Evolutionary conservation across 1,139 yeast species (phyloP).

Genomic region (Debaryomyces singareniensis): DNA sequence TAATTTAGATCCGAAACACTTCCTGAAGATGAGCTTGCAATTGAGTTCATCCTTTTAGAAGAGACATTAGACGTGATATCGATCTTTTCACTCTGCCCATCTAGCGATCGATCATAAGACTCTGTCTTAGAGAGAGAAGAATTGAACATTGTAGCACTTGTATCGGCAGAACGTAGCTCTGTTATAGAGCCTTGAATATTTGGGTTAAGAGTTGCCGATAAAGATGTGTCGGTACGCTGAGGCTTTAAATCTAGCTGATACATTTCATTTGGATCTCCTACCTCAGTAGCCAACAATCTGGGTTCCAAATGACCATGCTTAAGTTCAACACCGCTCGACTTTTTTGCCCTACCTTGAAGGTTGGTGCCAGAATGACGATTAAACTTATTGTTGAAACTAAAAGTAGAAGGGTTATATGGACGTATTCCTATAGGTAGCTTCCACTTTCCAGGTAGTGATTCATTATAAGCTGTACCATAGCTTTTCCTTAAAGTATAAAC

Average conservation of each 20-base stretch:
- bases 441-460: constrained; percentile 50
- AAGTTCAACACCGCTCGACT: constrained; percentile 51
- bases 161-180: constrained; percentile 16
- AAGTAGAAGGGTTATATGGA: constrained; percentile 31
- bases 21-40: constrained; percentile 17
- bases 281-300: constrained; percentile 71
- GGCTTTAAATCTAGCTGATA: constrained; percentile 3
- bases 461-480: constrained; percentile 53
- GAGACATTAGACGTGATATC: constrained; percentile 6
- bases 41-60: constrained; percentile 12
- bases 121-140: neutral
- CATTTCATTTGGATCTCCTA: constrained; percentile 53
- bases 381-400: constrained; percentile 24
- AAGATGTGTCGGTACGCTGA: constrained; percentile 5
- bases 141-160: constrained; percentile 12
- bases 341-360: constrained; percentile 20
- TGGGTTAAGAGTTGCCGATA: neutral
- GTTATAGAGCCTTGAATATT: constrained; percentile 6
- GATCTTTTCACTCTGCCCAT: constrained; percentile 21
- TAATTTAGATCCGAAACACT: constrained; percentile 17
- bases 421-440: constrained; percentile 60
- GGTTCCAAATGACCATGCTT: constrained; percentile 72
- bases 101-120: constrained; percentile 12
- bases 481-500: constrained; percentile 47
- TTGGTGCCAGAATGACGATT: constrained; percentile 22